A percentile compares a stretch with the other conserved stretches of the same genome.
Evolutionary conservation across 768 basidiomycete genomes (phyloP).

Genomic region (Suillus plorans): DNA sequence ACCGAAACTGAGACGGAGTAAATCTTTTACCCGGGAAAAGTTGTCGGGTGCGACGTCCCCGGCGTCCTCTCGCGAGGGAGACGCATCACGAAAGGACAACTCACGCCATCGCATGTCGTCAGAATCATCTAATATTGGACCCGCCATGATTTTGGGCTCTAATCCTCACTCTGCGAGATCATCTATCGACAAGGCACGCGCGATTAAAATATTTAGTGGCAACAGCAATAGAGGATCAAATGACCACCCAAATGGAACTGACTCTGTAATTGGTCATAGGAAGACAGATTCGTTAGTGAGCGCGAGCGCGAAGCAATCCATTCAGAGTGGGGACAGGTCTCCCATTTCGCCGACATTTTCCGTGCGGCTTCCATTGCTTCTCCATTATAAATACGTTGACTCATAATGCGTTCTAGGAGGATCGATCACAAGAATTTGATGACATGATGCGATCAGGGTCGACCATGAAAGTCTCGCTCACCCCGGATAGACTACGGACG

Average conservation of each 20-base stretch:
- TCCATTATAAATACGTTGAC: conserved; percentile 2
- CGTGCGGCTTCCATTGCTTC: conserved; percentile 19
- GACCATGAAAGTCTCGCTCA: conserved; percentile 95
- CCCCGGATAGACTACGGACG: conserved; percentile 87
- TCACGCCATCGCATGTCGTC: conserved; percentile 36
- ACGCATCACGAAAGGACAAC: conserved; percentile 22
- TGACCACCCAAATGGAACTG: conserved; percentile 40
- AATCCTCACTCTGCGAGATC: conserved; percentile 40
- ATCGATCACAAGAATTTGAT: conserved; percentile 81
- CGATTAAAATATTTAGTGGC: conserved; percentile 55
- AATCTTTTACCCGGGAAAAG: conserved; percentile 64
- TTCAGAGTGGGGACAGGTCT: conserved; percentile 33
- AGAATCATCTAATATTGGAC: conserved; percentile 34
- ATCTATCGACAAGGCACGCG: conserved; percentile 65
- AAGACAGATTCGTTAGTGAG: conserved; percentile 55
- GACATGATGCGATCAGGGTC: conserved; percentile 85
- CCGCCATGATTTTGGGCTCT: conserved; percentile 11
- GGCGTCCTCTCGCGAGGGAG: conserved; percentile 20
- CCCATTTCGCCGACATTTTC: conserved; percentile 35
- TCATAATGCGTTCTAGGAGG: conserved; percentile 42
- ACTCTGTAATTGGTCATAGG: conserved; percentile 49
- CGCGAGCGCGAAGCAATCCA: conserved; percentile 44
- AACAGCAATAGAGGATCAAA: conserved; percentile 37
- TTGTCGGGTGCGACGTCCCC: conserved; percentile 47
- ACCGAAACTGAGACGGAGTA: conserved; percentile 61